Conservation (phyloP, 805 yeast genomes). For the Metschnikowia kunwiensis region DNA sequence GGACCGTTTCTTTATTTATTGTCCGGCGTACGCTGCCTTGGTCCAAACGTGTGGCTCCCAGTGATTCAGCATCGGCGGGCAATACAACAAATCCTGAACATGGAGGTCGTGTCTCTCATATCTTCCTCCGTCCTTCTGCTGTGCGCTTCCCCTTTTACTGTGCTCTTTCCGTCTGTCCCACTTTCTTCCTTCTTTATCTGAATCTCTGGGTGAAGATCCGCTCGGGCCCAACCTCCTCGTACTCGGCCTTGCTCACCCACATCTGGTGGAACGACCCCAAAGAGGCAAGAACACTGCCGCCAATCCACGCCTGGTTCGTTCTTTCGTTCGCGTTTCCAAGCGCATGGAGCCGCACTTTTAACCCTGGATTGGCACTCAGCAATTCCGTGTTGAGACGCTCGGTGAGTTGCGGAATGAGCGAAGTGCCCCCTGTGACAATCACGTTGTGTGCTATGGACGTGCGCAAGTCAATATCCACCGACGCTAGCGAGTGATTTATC, state of each 20-base stretch:
- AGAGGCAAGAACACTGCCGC: conserved; percentile 84
- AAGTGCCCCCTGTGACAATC: conserved; percentile 80
- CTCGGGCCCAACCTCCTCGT: conserved; percentile 84
- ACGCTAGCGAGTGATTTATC: conserved; percentile 51
- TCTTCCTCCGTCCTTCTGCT: too few species aligned
- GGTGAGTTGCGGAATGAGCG: conserved; percentile 76
- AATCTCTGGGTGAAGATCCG: conserved; percentile 78
- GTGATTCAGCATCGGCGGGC: too few species aligned
- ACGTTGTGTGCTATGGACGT: conserved; percentile 87
- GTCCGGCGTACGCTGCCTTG: too few species aligned
- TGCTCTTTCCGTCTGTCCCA: too few species aligned
- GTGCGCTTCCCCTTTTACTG: too few species aligned
- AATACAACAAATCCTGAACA: too few species aligned
- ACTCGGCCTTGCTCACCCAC: conserved; percentile 88
- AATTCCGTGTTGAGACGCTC: conserved; percentile 74
- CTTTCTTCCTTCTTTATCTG: too few species aligned
- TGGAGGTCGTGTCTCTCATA: too few species aligned
- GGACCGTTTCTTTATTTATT: too few species aligned
- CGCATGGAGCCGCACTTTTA: conserved; percentile 80
- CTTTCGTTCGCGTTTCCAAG: conserved; percentile 78
- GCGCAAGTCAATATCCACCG: conserved; percentile 76
- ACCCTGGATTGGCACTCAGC: conserved; percentile 69
- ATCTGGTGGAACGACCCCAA: conserved; percentile 92
- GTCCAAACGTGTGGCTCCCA: too few species aligned
- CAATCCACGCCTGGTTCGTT: conserved; percentile 82